Base-by-base conservation (phyloP, 768 basidiomycete genomes). In the Amanita phalloides region DNA sequence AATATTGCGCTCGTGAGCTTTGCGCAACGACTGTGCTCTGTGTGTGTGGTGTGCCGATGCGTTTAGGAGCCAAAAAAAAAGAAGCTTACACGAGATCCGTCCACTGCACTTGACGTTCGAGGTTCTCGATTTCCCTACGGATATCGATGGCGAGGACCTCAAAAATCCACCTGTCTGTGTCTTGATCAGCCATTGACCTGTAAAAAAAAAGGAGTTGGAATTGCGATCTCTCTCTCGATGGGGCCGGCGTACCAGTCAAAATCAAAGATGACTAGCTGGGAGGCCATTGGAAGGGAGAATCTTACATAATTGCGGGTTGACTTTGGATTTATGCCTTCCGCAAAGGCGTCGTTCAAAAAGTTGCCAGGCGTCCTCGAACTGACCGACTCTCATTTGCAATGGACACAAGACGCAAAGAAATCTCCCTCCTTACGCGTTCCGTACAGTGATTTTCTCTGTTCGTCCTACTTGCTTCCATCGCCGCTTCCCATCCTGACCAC, bases 101-200 rank as follows among this genome's bases (percentile, higher is more conserved):
- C 86, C 92, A 99, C 63, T 96, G 90, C 25, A 75, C 63, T 54
- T 76, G 66, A 6, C 66, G 58, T 64, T 88, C 77, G 58, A 82
- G 71, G 21, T 70, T 72, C 61, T 88, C 77, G 74, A 96, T 81
- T 62, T 87, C 81, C 44, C 90, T 73, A 49, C 96, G 87, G 41
- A 97, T 73, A 58, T 90, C 81, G 2, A 85, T 84, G 0, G 84
- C 86, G 32, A 93, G 77, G 53, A 95, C 90, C 64, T 94, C 90
- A 57, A 90, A 83, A 54, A 93, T 71, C 80, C 86, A 99, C 68
- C 93, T 74, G 67, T 98, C 96, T 0, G 93, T 86, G 70, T 99
- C 96, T 71, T 98, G 94, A 70, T 99, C 95, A 50, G 84, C 82
- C 68, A 89, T 77, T 33, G 89, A 91, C 88, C 88, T 91, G 14